Conservation (phyloP, 2,329 filamentous ascomycete species). For the Microcyclospora tardicrescens region DNA sequence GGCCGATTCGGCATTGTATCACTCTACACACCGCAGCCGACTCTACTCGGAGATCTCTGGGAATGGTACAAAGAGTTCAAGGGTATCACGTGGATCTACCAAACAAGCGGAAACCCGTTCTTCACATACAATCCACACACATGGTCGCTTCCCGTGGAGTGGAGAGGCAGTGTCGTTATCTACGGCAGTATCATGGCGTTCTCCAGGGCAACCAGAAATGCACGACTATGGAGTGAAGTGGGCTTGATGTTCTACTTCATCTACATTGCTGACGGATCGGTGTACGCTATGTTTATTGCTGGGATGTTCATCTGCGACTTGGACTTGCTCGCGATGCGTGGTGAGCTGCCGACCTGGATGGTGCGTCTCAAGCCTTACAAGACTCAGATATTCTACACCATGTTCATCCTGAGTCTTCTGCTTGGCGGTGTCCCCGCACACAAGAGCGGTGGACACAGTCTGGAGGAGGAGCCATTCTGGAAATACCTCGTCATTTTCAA, state of each 20-base stretch:
- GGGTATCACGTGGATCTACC: conserved; percentile 57
- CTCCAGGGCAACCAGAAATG: conserved; percentile 40
- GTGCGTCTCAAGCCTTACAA: conserved; percentile 36
- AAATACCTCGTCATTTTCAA: conserved; percentile 43
- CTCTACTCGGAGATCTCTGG: conserved; percentile 39
- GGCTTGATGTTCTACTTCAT: conserved; percentile 51
- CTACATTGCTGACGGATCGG: conserved; percentile 53
- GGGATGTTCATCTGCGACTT: conserved; percentile 52
- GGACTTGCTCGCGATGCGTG: conserved; percentile 40
- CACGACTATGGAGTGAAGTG: conserved; percentile 42
- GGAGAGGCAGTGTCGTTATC: conserved; percentile 50
- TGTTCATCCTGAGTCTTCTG: conserved; percentile 42
- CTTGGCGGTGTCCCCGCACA: conserved; percentile 49
- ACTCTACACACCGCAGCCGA: conserved; percentile 21
- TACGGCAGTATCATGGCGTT: conserved; percentile 47
- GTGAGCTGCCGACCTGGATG: conserved; percentile 40
- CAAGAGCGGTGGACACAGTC: conserved; percentile 34
- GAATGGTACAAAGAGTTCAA: conserved; percentile 45
- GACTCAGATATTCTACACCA: conserved; percentile 37
- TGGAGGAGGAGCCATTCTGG: conserved; percentile 49
- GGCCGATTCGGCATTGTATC: conserved; percentile 28
- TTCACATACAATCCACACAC: conserved; percentile 46
- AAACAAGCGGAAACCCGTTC: conserved; percentile 44
- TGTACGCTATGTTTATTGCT: conserved; percentile 46
- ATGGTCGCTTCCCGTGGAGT: conserved; percentile 53